These are phyloP conservation scores for Aspergillus clavatus DNA, from an alignment of 2,329 filamentous ascomycete genomes.

Conservation along the genomic window DNA sequence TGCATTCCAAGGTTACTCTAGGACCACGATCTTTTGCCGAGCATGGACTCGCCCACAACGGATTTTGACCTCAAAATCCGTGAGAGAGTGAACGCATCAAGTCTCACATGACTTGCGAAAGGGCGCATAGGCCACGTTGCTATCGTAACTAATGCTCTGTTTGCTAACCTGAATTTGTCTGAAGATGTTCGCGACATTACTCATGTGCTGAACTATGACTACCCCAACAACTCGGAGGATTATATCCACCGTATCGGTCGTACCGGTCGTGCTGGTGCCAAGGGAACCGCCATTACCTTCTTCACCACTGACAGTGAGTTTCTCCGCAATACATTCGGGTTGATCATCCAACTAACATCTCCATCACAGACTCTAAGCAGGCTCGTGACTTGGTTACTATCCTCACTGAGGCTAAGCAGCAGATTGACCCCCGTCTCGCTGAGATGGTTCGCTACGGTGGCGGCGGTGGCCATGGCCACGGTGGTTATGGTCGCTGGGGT, in stretches of 20 bases:
- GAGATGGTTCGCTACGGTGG: slow-evolving; percentile 95
- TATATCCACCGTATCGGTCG: slow-evolving; percentile 66
- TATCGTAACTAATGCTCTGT: slow-evolving; percentile 47
- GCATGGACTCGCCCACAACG: slow-evolving; percentile 46
- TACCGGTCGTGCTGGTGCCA: slow-evolving; percentile 71
- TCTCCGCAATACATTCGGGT: neutral
- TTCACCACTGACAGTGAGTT: slow-evolving; percentile 98
- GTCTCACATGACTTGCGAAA: slow-evolving; percentile 57
- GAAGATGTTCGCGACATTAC: slow-evolving; percentile 99
- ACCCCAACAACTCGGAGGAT: slow-evolving; percentile 83
- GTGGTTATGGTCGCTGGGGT: slow-evolving; percentile 52
- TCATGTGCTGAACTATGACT: slow-evolving; percentile 99
- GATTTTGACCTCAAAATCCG: slow-evolving; percentile 40
- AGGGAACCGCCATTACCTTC: slow-evolving; percentile 93
- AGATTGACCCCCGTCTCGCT: slow-evolving; percentile 89
- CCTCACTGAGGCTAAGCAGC: slow-evolving; percentile 93
- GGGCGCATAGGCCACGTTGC: slow-evolving; percentile 45
- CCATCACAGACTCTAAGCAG: slow-evolving; percentile 71
- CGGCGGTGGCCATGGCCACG: slow-evolving; percentile 67
- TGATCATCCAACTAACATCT: slow-evolving; percentile 12
- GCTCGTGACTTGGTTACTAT: slow-evolving; percentile 93
- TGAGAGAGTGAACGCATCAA: slow-evolving; percentile 56
- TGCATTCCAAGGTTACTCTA: slow-evolving; percentile 65
- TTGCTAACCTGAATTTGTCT: slow-evolving; percentile 69
- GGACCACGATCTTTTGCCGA: slow-evolving; percentile 58